Evolutionary conservation across 352 stramenopile genomes (phyloP).

Genomic region (Phytophthora citricola): DNA sequence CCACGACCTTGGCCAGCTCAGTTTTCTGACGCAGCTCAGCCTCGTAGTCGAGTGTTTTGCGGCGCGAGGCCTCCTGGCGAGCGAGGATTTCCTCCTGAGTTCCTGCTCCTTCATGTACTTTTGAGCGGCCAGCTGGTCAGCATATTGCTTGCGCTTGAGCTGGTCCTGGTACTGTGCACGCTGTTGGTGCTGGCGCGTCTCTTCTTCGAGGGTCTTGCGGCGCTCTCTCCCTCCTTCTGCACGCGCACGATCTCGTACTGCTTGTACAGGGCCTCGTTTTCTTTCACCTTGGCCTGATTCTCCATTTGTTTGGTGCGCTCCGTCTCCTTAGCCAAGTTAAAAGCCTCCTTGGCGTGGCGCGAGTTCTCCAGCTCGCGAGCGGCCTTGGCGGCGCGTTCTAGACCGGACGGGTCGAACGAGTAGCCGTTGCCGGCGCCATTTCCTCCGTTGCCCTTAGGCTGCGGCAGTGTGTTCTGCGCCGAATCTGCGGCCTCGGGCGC

Average conservation of each 20-base stretch:
- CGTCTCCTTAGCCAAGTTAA: slow-evolving; percentile 96
- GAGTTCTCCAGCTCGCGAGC: slow-evolving; percentile 96
- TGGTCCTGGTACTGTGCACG: slow-evolving; percentile 98
- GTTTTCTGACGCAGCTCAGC: slow-evolving; percentile 94
- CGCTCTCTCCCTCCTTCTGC: slow-evolving; percentile 96
- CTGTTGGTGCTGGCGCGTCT: slow-evolving; percentile 97
- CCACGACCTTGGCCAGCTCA: slow-evolving; percentile 95
- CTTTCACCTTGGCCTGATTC: slow-evolving; percentile 92
- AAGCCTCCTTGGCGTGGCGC: slow-evolving; percentile 93
- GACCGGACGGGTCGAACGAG: slow-evolving; percentile 96
- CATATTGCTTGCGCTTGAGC: slow-evolving; percentile 98
- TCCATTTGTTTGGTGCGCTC: slow-evolving; percentile 96
- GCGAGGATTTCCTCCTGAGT: slow-evolving; percentile 97
- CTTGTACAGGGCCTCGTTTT: slow-evolving; percentile 93
- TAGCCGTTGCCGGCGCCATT: slow-evolving; percentile 56
- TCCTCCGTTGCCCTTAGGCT: slow-evolving; percentile 35
- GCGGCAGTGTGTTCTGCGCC: slow-evolving; percentile 42
- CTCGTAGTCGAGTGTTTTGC: slow-evolving; percentile 98
- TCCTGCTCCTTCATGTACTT: slow-evolving; percentile 97
- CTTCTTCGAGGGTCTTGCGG: slow-evolving; percentile 96
- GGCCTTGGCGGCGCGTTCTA: slow-evolving; percentile 98
- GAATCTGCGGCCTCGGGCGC: slow-evolving; percentile 32
- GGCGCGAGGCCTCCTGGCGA: slow-evolving; percentile 95
- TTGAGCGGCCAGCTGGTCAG: slow-evolving; percentile 96
- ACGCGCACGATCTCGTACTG: slow-evolving; percentile 95